Percentiles rank a stretch among this genome's conserved stretches.
Conservation (phyloP, 208 protist genomes). For the Trypanosomatidae sp. region DNA sequence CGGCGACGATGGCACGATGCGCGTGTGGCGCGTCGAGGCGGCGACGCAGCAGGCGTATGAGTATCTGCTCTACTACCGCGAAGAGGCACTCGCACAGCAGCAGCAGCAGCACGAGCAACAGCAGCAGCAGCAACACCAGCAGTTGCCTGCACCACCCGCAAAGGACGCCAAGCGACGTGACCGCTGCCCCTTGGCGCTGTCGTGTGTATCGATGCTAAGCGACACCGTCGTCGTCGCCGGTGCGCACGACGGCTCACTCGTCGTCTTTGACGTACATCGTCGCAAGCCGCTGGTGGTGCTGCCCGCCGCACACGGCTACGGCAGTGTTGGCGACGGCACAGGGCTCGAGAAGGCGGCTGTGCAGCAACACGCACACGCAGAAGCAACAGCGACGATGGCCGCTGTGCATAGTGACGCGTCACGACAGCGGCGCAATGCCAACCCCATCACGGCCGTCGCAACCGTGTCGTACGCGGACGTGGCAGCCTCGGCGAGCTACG, state of each 20-base stretch:
- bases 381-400: neutral
- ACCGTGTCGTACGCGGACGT: slow-evolving; percentile 74
- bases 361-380: slow-evolving; percentile 6
- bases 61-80: slow-evolving; percentile 10
- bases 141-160: too few species aligned
- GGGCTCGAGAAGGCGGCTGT: slow-evolving; percentile 61
- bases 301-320: slow-evolving; percentile 61
- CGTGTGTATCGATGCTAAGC: slow-evolving; percentile 73
- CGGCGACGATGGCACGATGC: slow-evolving; percentile 79
- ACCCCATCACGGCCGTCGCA: slow-evolving; percentile 77
- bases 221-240: slow-evolving; percentile 58
- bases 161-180: too few species aligned
- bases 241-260: slow-evolving; percentile 53
- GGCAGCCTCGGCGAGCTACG: slow-evolving; percentile 74
- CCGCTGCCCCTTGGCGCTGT: slow-evolving; percentile 46
- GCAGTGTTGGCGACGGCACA: slow-evolving; percentile 71
- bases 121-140: slow-evolving; percentile 2
- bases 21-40: slow-evolving; percentile 81
- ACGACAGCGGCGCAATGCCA: slow-evolving; percentile 23
- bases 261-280: slow-evolving; percentile 75
- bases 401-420: neutral
- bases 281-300: slow-evolving; percentile 49
- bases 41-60: slow-evolving; percentile 69
- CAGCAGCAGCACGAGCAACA: neutral
- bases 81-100: neutral